phyloP scores from a whole-genome alignment of 345 rosid genomes.

The Alliaria petiolata region DNA sequence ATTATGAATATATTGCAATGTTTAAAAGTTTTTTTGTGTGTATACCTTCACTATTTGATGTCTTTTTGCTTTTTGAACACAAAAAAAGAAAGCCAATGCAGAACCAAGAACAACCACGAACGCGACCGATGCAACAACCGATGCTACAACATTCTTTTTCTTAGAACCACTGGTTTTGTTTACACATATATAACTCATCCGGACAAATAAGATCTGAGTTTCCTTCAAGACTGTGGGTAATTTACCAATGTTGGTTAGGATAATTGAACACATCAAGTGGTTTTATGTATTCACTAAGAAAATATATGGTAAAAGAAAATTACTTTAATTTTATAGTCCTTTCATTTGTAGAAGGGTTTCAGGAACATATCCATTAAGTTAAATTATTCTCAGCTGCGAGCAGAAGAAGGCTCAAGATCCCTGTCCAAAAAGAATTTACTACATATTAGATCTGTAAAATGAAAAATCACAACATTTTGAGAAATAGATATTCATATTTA shows the following conservation, averaged over 20 bases:
- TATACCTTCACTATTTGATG: constrained; percentile 19
- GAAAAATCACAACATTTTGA: no score
- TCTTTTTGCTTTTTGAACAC: constrained; percentile 16
- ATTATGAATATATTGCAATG: neutral
- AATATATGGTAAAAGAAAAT: constrained; percentile 15
- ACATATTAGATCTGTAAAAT: no score
- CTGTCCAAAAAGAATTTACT: no score
- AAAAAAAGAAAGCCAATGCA: constrained; percentile 24
- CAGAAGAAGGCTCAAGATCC: no score
- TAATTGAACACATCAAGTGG: neutral
- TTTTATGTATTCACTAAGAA: neutral
- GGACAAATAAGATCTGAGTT: constrained; percentile 31
- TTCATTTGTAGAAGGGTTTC: constrained; percentile 21
- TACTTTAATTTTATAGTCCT: constrained; percentile 20
- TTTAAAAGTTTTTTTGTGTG: neutral
- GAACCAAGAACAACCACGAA: constrained; percentile 16
- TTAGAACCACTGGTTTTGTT: neutral
- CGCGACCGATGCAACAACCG: constrained; percentile 29
- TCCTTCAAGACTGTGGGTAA: constrained; percentile 26
- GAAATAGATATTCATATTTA: no score
- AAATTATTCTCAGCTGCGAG: constrained; percentile 39
- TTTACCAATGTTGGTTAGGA: neutral
- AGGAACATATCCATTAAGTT: constrained; percentile 43
- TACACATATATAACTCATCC: constrained; percentile 6
- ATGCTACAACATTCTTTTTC: constrained; percentile 1